These are phyloP conservation scores for Sporothrix curviconia DNA, from an alignment of 2,329 filamentous ascomycete genomes.

Conservation along the genomic window DNA sequence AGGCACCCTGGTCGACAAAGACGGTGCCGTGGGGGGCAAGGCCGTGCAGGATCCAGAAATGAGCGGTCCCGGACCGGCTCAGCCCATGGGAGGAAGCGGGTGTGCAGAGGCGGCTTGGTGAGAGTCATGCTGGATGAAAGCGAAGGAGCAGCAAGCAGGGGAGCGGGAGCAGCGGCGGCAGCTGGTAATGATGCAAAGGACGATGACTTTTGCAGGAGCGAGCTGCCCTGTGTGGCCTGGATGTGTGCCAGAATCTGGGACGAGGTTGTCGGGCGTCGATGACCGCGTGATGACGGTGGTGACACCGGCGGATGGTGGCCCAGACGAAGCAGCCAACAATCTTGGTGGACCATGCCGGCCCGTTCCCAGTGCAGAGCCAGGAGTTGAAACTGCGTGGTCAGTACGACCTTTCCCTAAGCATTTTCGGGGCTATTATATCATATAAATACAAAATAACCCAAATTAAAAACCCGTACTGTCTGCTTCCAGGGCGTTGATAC, in stretches of 20 bases:
- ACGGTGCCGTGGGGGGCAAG: slow-evolving; percentile 83
- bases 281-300: slow-evolving; percentile 93
- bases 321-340: slow-evolving; percentile 85
- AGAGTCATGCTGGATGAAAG: slow-evolving; percentile 18
- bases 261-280: slow-evolving; percentile 87
- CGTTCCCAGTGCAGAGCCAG: slow-evolving; percentile 82
- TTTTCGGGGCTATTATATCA: too few relatives aligned
- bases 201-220: slow-evolving; percentile 19
- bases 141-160: slow-evolving; percentile 9
- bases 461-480: too few relatives aligned
- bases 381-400: slow-evolving; percentile 63
- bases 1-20: slow-evolving; percentile 88
- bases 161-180: background rate
- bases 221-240: slow-evolving; percentile 49
- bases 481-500: slow-evolving; percentile 70
- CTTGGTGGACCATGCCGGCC: slow-evolving; percentile 97
- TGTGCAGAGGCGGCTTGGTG: slow-evolving; percentile 65
- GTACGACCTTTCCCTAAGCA: too few relatives aligned
- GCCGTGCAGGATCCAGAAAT: slow-evolving; percentile 95
- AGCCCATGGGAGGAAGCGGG: slow-evolving; percentile 78
- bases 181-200: slow-evolving; percentile 12
- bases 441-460: background rate
- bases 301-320: slow-evolving; percentile 90
- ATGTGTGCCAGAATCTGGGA: slow-evolving; percentile 78
- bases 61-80: slow-evolving; percentile 86